A percentile compares a stretch with the other conserved stretches of the same genome.
phyloP scores from a whole-genome alignment of 805 yeast genomes.

The Ogataea pini region DNA sequence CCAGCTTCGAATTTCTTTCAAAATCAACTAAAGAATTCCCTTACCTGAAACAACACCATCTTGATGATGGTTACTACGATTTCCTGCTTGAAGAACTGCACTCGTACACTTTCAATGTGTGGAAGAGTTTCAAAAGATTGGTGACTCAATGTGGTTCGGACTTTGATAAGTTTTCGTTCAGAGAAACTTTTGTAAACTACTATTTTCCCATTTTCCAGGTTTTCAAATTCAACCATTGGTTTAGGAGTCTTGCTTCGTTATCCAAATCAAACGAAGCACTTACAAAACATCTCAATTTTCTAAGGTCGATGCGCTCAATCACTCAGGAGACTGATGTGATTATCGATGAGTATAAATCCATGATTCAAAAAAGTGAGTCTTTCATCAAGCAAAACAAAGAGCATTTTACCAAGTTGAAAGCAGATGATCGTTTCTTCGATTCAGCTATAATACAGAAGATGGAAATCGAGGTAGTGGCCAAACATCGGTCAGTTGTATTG shows the following conservation, averaged over 20 bases:
- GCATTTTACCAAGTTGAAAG: slow-evolving; percentile 14
- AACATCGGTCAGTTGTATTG: slow-evolving; percentile 14
- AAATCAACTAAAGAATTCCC: slow-evolving; percentile 17
- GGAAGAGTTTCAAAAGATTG: slow-evolving; percentile 14
- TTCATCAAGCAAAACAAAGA: slow-evolving; percentile 20
- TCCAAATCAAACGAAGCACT: slow-evolving; percentile 19
- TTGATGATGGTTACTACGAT: slow-evolving; percentile 22
- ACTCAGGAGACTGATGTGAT: slow-evolving; percentile 17
- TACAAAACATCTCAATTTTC: slow-evolving; percentile 17
- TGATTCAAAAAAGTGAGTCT: slow-evolving; percentile 22
- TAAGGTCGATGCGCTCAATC: slow-evolving; percentile 21
- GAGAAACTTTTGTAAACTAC: slow-evolving; percentile 10
- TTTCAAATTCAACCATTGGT: slow-evolving; percentile 26
- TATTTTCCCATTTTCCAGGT: slow-evolving; percentile 23
- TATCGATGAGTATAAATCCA: slow-evolving; percentile 19
- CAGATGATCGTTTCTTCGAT: slow-evolving; percentile 10
- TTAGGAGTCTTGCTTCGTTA: slow-evolving; percentile 21
- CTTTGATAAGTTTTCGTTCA: slow-evolving; percentile 12
- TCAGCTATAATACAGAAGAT: slow-evolving; percentile 9
- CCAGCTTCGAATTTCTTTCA: slow-evolving; percentile 10
- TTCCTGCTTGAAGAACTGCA: slow-evolving; percentile 17
- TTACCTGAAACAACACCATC: slow-evolving; percentile 19
- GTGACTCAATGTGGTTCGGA: slow-evolving; percentile 15
- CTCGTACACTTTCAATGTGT: slow-evolving; percentile 8
- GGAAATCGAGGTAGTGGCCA: slow-evolving; percentile 13